A percentile compares a stretch with the other conserved stretches of the same genome.
phyloP scores from a whole-genome alignment of 176 grass and related monocot genomes.

The Hordeum marinum region DNA sequence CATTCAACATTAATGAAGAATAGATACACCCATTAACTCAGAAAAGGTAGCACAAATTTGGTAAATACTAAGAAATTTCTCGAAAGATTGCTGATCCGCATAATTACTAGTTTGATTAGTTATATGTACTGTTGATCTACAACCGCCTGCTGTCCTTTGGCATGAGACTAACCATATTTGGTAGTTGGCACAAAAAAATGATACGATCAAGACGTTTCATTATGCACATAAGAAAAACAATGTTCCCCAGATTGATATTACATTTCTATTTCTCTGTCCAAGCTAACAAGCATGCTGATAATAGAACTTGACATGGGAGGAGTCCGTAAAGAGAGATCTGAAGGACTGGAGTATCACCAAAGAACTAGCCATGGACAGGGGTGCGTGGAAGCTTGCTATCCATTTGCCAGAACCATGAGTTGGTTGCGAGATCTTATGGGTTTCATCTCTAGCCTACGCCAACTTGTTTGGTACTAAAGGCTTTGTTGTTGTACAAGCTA shows the following conservation, averaged over 20 bases:
- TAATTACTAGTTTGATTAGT: background rate
- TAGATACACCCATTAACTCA: background rate
- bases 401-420: too few species aligned
- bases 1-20: constrained; percentile 4
- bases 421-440: too few species aligned
- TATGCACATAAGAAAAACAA: background rate
- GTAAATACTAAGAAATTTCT: background rate
- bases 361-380: too few species aligned
- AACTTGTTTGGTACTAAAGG: too few species aligned
- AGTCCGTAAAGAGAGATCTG: too few species aligned
- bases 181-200: background rate
- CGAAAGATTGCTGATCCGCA: background rate
- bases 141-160: background rate
- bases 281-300: too few species aligned
- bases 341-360: too few species aligned
- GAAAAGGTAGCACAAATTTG: background rate
- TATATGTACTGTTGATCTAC: background rate
- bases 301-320: too few species aligned
- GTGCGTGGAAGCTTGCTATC: too few species aligned
- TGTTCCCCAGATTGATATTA: background rate
- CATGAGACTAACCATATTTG: background rate
- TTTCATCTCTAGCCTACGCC: too few species aligned
- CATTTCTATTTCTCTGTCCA: background rate
- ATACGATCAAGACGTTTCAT: background rate
- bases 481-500: background rate